Evolutionary conservation across 108 stramenopile species (phyloP), one percentile per base, ranked within the genome.

Genomic region (Nannochloropsis gaditana): DNA sequence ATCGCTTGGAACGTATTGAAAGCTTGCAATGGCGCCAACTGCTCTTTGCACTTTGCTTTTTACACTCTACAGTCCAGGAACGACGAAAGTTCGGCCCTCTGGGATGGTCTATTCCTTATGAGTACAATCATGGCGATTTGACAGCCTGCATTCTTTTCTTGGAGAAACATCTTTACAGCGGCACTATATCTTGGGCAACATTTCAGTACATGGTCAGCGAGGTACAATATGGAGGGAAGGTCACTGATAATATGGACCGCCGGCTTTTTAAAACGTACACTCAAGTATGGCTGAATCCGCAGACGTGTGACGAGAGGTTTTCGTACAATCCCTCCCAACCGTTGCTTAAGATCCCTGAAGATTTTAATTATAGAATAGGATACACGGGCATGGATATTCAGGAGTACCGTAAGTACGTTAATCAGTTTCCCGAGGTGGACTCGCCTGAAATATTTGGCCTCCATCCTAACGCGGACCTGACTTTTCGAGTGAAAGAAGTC

Each of bases 221-320:
- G 87, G 95, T 94, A 10, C 94, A 95, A 85, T 96, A 96, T 83
- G 96, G 96, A n/a, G 96, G 96, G 83, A 96, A 96, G 88, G 95
- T 96, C 83, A 96, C 96, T 42, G 96, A 96, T 83, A 91, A 93
- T 82, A 83, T 96, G 43, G 96, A 96, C 87, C 93, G 95, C 8
- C 91, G 95, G 43, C 86, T 96, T 83, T 95, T 96, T 85, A 93
- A 92, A 84, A 94, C 94, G 19, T 96, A 95, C 88, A 91, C 91
- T 87, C 94, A 79, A 90, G 94, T 92, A 84, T 96, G 95, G 95
- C 92, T 96, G 0, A 95, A 91, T 15, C 91, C 94, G 21, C 87
- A 45, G 81, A 93, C 93, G 9, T 93, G 95, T 84, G 88, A 89
- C 45, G 94, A 93, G 9, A 93, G 85, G 79, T 95, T 94, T 88